These are phyloP conservation scores for Stephanodiscus triporus DNA, from an alignment of 108 stramenopile genomes.

Conservation along the genomic window DNA sequence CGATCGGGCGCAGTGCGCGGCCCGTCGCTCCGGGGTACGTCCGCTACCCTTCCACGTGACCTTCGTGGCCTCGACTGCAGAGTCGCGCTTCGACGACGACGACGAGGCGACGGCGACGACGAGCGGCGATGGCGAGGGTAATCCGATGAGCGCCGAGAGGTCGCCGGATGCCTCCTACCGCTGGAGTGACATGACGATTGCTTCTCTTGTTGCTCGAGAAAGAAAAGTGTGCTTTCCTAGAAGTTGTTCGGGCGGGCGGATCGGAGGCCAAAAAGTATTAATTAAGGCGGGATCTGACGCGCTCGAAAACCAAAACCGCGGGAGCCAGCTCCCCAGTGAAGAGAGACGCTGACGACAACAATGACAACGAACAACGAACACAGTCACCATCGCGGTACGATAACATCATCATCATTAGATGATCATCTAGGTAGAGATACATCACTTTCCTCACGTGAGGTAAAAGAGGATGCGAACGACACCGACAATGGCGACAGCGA, in stretches of 20 bases:
- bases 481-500: constrained; percentile 2
- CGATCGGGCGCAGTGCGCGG: constrained; percentile 59
- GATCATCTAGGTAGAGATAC: no score
- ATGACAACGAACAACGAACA: neutral
- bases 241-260: no score
- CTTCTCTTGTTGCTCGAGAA: no score
- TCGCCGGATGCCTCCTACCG: neutral
- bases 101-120: neutral
- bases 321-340: no score
- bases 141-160: neutral
- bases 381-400: neutral
- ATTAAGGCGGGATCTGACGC: no score
- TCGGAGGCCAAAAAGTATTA: no score
- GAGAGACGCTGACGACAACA: no score
- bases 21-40: constrained; percentile 33
- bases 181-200: neutral
- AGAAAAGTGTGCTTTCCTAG: no score
- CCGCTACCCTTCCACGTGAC: constrained; percentile 46
- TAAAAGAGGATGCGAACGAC: neutral
- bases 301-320: no score
- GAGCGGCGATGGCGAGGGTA: neutral
- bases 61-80: constrained; percentile 20
- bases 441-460: no score
- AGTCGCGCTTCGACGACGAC: neutral
- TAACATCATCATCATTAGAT: no score